Evolutionary conservation across 768 basidiomycete genomes (phyloP), one percentile per base, ranked within the genome.

Genomic region (Suillus ampliporus): DNA sequence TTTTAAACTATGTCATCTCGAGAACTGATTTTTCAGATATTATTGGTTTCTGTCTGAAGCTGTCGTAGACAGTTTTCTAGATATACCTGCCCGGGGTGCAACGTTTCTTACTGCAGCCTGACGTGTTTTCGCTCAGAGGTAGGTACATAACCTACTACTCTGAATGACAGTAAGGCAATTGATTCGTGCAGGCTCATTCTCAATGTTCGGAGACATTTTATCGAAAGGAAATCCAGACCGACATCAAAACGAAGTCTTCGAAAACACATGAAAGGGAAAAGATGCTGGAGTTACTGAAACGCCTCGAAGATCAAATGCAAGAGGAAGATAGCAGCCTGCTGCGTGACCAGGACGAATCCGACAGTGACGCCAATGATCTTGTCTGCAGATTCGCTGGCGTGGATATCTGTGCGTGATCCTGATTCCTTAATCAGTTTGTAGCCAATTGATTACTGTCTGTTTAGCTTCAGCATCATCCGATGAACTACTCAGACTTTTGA

Each of bases 121-220:
- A 77, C 79, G 13, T 95, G 94, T 76, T 95, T 92, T 77, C 86
- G 89, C 48, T 89, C 89, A 34, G 79, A 85, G 76, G 90, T 90
- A 74, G 64, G 83, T 72, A 34, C 61, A 60, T 47, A 56, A 57
- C 19, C 40, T 40, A 3, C 6, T 31, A 57, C 50, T 26, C 19
- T 26, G 40, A 40, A 40, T 15, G 28, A 9, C 57, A n/a, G n/a
- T n/a, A 13, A 23, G 58, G 11, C 4, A 4, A 41, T 59, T 58
- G 51, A 66, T n/a, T 57, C 14, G 13, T 59, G 43, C 62, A 73
- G 91, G 70, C 77, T 53, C 93, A 95, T 74, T 78, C 81, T 3
- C 82, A 84, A 72, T 95, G 93, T 77, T 93, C 92, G 28, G 94
- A 95, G 72, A 77, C 80, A 0, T 95, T 95, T 72, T 94, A 94